Evolutionary conservation across 164 flowering plant species (phyloP), one percentile per base, ranked within the genome.

Genomic region (Akebia trifoliata): DNA sequence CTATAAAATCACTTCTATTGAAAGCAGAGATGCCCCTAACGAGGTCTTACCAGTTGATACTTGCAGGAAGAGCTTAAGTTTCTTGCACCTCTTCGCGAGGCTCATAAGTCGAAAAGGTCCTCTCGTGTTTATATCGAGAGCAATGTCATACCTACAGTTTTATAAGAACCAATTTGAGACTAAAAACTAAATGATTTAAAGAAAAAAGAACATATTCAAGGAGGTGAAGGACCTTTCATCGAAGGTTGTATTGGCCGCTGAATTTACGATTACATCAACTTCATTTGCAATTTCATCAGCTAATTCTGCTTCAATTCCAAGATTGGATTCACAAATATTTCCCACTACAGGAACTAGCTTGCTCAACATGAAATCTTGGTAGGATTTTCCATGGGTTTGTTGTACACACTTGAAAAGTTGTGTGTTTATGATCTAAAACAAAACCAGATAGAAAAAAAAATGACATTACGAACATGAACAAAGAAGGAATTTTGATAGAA

Each of bases 221-320:
- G 14, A 8, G 15, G 57, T 6, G 14, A 9, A 50, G 4, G 32
- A 88, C 99, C 99, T 87, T 72, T 87, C 97, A 60, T 90, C 90
- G 45, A 90, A 90, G 44, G 95, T 87, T 32, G 98, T 93, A 69
- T 77, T 93, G 6, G 97, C 97, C 6, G 99, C 94, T 22, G 96
- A 90, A 40, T 93, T 90, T 7, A 93, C 74, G 35, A 90, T 82
- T 21, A 87, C 57, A 49, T 93, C 87, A 6, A 93, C 87, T 48
- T 85, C 86, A 42, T 71, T 64, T 4, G 82, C 70, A 39, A 90
- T 75, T 46, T 55, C 32, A 57, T 72, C 57, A 8, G 76, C 75
- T 48, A 70, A 29, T 20, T 74, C 73, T 43, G 54, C 69, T 40
- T 80, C 81, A 18, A 90, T 29, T 15, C 94, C 98, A 30, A 93